Base-by-base conservation (phyloP, 2,329 filamentous ascomycete species). In the Fusarium nelsonii region DNA sequence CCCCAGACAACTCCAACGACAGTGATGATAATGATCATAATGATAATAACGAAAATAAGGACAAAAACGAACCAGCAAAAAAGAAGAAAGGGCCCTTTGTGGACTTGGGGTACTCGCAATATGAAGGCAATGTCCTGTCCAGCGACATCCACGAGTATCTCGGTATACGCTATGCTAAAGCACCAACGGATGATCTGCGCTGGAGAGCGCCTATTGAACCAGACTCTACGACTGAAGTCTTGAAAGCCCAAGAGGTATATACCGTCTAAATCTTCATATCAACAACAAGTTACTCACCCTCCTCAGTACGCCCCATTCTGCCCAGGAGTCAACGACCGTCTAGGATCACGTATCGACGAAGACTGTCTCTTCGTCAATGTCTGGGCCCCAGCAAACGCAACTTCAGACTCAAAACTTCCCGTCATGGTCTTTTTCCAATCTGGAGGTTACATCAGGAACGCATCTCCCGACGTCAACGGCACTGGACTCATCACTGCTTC, bases 401-500 rank as follows among this genome's bases (percentile, higher is more conserved):
- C 69, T 2, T 56, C 60, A 1, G 41, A 61, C 6, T 72, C 69
- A 11, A 80, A 78, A 50, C 78, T 80, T 9, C 80, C 79, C 3
- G 79, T 81, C 30, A 76, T 78, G 77, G 71, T 82, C 11, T 82
- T 77, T 65, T 75, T 83, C 20, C 80, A 84, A 61, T 83, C 84
- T 11, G 83, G 84, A 53, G 84, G 84, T 34, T 87, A 85, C 61
- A 78, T 78, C 0, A 62, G 68, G 16, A 83, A 85, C 58, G 76
- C 80, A n/a, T 88, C 87, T 61, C 78, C 80, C 15, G 84, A 85
- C 74, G 85, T 81, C 75, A 85, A 87, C 73, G 85, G 84, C 33
- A 80, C 81, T 0, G 77, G 80, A 26, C 78, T 86, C 5, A 79
- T 87, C 26, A 74, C 79, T 30, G 74, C 74, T 65, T 86, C 85